Base-by-base conservation (phyloP, 179 eudicot genomes). In the Gypsophila paniculata region DNA sequence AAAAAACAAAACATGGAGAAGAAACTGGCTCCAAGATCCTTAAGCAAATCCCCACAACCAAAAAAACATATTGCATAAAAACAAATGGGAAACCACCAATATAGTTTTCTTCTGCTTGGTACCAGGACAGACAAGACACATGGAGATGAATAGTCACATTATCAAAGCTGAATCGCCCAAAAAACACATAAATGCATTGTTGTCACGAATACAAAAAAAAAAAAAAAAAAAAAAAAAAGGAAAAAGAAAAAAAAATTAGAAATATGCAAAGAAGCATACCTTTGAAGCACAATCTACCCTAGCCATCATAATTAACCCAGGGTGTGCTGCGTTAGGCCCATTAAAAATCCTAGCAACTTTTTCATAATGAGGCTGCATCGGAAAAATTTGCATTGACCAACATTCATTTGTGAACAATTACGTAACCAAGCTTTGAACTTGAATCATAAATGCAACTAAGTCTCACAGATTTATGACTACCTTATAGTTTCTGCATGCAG, bases 401-500 rank as follows among this genome's bases (percentile, higher is more conserved):
- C 61, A 44, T 46, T 25, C 6, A 53, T 17, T 11, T n/a, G 4
- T 58, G 36, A 42, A 25, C 17, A 18, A 71, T 26, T 14, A 82
- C 25, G 46, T 14, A 62, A 8, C 39, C 15, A 32, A 26, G 15
- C 44, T 51, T 26, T n/a, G 23, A 52, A 58, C 8, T 26, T 52
- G 23, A 68, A 21, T 29, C n/a, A 23, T 49, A 68, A 68, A 68
- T 49, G 21, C 71, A 29, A 52, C 8, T 18, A 49, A 51, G 8
- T 23, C 49, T 17, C 38, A 67, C 26, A 22, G 54, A 65, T 2
- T 68, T n/a, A 23, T 61, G 19, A 5, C 34, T 80, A 93, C 98
- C 93, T 93, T 93, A 77, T 91, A 93, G 65, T 93, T 93, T 86
- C 97, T 83, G 82, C 98, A 93, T 71, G 98, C 97, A n/a, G 98